Evolutionary conservation across 768 basidiomycete species (phyloP).

Genomic region (Chalciporus piperatus): DNA sequence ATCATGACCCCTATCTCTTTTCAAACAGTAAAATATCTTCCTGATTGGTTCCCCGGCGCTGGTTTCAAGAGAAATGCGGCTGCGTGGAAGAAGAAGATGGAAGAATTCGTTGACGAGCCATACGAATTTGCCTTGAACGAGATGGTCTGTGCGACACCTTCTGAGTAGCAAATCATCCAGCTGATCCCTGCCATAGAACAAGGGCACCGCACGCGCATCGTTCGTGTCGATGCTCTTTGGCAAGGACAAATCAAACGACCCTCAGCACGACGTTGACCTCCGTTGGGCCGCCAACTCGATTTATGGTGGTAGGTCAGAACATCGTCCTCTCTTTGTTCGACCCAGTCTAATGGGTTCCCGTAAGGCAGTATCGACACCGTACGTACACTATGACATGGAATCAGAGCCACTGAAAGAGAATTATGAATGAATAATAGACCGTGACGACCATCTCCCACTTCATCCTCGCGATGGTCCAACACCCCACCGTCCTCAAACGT

Average conservation of each 20-base stretch:
- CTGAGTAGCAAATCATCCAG: conserved; percentile 34
- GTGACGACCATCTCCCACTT: conserved; percentile 54
- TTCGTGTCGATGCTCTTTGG: conserved; percentile 49
- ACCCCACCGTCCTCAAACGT: conserved; percentile 54
- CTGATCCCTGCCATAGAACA: conserved; percentile 23
- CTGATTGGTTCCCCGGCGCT: conserved; percentile 65
- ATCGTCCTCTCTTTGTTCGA: not conserved
- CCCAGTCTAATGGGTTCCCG: not conserved
- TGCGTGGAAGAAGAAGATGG: conserved; percentile 61
- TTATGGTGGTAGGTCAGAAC: conserved; percentile 46
- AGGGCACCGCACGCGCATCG: conserved; percentile 38
- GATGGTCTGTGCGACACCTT: conserved; percentile 44
- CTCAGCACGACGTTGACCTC: conserved; percentile 59
- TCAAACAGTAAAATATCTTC: conserved; percentile 48
- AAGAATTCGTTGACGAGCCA: conserved; percentile 62
- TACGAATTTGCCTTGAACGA: conserved; percentile 56
- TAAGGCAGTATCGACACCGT: conserved; percentile 63
- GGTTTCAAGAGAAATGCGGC: conserved; percentile 61
- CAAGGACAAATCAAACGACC: conserved; percentile 11
- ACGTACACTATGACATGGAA: conserved; percentile 6
- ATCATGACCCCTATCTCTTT: too few relatives aligned
- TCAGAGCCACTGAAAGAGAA: conserved; percentile 15
- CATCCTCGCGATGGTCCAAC: conserved; percentile 61
- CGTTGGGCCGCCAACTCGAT: conserved; percentile 85
- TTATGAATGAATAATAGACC: conserved; percentile 32